Evolutionary conservation across 2,329 filamentous ascomycete genomes (phyloP), one percentile per base, ranked within the genome.

Genomic region (Arthrobotrys musiformis): DNA sequence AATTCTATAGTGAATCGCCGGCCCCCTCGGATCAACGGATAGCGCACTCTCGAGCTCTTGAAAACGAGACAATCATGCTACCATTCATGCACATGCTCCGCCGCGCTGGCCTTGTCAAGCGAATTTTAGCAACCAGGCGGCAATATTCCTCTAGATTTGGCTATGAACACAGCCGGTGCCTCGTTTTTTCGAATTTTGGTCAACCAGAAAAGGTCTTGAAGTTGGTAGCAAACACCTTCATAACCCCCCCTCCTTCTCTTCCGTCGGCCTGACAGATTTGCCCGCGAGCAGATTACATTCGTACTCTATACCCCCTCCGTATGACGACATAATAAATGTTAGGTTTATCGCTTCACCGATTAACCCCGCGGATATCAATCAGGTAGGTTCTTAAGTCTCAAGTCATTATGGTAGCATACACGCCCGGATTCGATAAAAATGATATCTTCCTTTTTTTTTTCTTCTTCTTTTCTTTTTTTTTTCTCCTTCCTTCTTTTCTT

Each of bases 301-400:
- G 0, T 90, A 94, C 85, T 93, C 91, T 80, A 93, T 94, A 82
- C 91, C 91, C 2, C 92, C 92, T 2, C 88, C 89, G 2, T 88
- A 93, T 79, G 91, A 92, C 56, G 85, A 88, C 68, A 85, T 88
- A 79, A 85, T 96, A 80, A 93, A 94, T 67, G 86, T 99, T 76
- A 93, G 93, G 83, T 91, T 95, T 81, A 92, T 99, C 81, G 92
- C 94, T 33, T 90, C 93, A 0, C 93, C 95, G 70, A 93, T 99
- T 84, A 99, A 99, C 85, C 95, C 95, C 24, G 94, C 95, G 82
- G 95, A 99, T 85, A 92, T 99, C 84, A 99, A 99, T 86, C 94
- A 94, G 46, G 79, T 79, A 54, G 24, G 54, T 26, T 50, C 28
- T 35, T 33, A n/a, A 19, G 33, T 28, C 30, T 9, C 17, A 30